Evolutionary conservation across 768 basidiomycete species (phyloP), one percentile per base, ranked within the genome.

Genomic region (Artomyces pyxidatus): DNA sequence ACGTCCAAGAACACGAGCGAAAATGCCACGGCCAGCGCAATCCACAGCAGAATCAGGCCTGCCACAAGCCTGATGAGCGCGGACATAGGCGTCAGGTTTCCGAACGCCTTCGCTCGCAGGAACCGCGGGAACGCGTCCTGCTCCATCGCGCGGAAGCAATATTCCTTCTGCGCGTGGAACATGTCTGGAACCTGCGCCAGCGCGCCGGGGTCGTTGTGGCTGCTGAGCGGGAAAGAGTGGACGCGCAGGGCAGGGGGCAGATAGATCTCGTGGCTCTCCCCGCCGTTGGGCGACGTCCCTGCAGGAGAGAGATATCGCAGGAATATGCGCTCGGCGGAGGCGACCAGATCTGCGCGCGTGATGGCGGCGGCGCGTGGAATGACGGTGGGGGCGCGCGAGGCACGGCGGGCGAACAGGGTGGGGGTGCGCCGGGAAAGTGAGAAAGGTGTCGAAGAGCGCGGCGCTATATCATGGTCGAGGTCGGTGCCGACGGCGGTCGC

Each of bases 151-250:
- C 88, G 80, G 76, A 93, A 95, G 63, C 91, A 90, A 62, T 95
- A 96, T 62, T 96, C 92, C 71, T 98, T 97, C 71, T 98, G 95
- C 0, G 83, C 72, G 63, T 98, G 91, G 73, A 96, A 98, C 72
- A 98, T 86, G 64, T 99, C 96, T 12, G 96, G 96, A 41, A 91
- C 78, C 54, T 91, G 84, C 0, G 94, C 95, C 74, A 95, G 78
- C 55, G 87, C 67, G 37, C 73, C 78, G 37, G 81, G 65, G 66
- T 93, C 91, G 22, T 73, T 69, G 60, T 77, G 75, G 4, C 81
- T 71, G 61, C 74, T 88, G 47, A 92, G 73, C 2, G 93, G 92
- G 73, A 99, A 98, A 22, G 78, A 75, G 65, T 94, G 83, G 60
- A 98, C 83, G 43, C 96, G 88, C 38, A 99, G 78, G 21, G 88